Evolutionary conservation across 768 basidiomycete genomes (phyloP), one percentile per base, ranked within the genome.

Genomic region (Neoboletus magnificus): DNA sequence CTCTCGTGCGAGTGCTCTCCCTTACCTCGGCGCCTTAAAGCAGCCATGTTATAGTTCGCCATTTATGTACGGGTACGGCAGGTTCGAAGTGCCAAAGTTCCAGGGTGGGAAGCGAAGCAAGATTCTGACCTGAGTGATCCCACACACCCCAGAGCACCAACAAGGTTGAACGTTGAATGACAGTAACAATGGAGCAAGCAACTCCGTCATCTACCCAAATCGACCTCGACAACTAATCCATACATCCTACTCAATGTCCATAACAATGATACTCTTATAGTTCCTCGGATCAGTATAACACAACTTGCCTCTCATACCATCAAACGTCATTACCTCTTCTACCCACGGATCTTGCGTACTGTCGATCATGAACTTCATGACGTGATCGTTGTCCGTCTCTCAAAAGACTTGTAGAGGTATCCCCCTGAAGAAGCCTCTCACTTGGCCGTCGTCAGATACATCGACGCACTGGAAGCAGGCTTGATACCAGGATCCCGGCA

Each of bases 331-430:
- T 2, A 11, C n/a, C n/a, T n/a, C n/a, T n/a, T n/a, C n/a, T n/a
- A 15, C 29, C 42, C 56, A 53, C 7, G 11, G 41, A 23, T 50
- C 51, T 29, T 46, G 58, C 4, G 30, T 50, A 4, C 25, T 45
- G n/a, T 58, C 56, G 12, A 60, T 47, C 16, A 48, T 7, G 18
- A 52, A 58, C n/a, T 53, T 58, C 16, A 42, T 10, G 43, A 58
- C 12, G 4, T 27, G 20, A 22, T 48, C 23, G 5, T 16, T 25
- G 3, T 5, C 18, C 16, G 1, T 42, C 11, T 12, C 16, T 20
- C 2, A 10, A 13, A 4, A 7, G 0, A 20, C n/a, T 39, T 23
- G 5, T 8, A 2, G 23, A 12, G n/a, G 12, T 16, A 11, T 23
- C 13, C 4, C 3, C 33, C 5, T 42, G 5, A 3, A 29, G 18